A percentile compares a stretch with the other conserved stretches of the same genome.
Conservation (phyloP, 225 moss, liverwort and hornwort genomes). For the Ulota crispa region DNA sequence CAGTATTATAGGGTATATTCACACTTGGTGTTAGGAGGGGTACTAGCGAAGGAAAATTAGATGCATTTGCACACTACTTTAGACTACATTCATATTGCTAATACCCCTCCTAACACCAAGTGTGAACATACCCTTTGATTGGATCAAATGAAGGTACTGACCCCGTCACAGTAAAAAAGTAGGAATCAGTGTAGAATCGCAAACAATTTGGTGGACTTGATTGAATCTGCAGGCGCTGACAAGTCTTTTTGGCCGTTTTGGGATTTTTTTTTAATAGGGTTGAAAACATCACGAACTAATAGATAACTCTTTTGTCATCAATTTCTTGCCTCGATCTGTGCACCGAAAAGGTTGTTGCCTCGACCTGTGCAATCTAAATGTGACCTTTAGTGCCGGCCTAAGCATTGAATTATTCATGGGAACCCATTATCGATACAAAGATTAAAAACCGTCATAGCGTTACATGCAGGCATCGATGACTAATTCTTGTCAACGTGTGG, state of each 20-base stretch:
- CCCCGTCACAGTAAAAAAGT: background rate
- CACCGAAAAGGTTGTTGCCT: background rate
- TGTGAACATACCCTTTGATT: too few relatives aligned
- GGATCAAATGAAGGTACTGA: background rate
- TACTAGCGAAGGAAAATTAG: too few relatives aligned
- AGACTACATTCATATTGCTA: too few relatives aligned
- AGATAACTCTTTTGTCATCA: background rate
- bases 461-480: background rate
- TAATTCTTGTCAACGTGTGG: slow-evolving; percentile 4
- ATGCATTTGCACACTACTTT: too few relatives aligned
- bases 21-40: too few relatives aligned
- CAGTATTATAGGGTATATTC: too few relatives aligned
- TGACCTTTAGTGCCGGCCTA: background rate
- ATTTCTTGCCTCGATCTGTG: background rate
- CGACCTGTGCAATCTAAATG: slow-evolving; percentile 4
- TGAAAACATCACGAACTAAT: background rate
- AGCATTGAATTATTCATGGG: background rate
- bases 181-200: background rate
- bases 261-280: background rate
- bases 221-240: background rate
- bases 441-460: background rate
- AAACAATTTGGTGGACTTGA: background rate
- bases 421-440: background rate
- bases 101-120: too few relatives aligned
- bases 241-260: background rate